These are phyloP conservation scores for Cryptococcus sp. DNA, from an alignment of 1,284 basidiomycete species.

Conservation along the genomic window DNA sequence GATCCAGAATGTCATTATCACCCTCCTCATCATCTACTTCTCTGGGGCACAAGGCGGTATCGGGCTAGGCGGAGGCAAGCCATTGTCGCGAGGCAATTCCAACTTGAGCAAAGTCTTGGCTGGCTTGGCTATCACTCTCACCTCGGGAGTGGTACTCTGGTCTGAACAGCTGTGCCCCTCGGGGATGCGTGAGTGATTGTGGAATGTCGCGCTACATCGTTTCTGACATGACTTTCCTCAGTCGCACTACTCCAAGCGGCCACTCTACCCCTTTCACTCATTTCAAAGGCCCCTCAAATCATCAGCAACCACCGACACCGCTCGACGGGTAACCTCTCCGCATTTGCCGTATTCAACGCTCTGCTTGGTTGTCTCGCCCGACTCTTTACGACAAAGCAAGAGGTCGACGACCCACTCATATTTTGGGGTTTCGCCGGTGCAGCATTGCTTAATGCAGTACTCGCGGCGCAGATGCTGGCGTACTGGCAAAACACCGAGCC, in stretches of 20 bases:
- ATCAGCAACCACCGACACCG: constrained; percentile 68
- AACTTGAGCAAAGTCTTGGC: constrained; percentile 35
- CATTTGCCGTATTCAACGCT: constrained; percentile 76
- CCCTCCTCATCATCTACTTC: constrained; percentile 72
- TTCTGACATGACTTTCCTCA: constrained; percentile 14
- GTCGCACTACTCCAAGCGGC: constrained; percentile 68
- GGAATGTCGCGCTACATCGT: neutral
- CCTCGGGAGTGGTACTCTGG: constrained; percentile 58
- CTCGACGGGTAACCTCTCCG: constrained; percentile 86
- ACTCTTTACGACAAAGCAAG: constrained; percentile 83
- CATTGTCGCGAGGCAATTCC: constrained; percentile 7
- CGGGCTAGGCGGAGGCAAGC: constrained; percentile 5
- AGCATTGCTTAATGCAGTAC: constrained; percentile 72
- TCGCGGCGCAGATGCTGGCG: constrained; percentile 77
- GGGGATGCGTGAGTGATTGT: constrained; percentile 36
- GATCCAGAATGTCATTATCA: constrained; percentile 78
- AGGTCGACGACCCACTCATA: constrained; percentile 77
- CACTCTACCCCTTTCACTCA: constrained; percentile 80
- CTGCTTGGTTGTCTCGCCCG: constrained; percentile 83
- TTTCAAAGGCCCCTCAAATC: constrained; percentile 86
- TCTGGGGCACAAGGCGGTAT: constrained; percentile 18
- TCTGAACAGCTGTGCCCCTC: constrained; percentile 44
- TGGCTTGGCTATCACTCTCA: constrained; percentile 55
- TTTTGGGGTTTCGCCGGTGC: constrained; percentile 78
- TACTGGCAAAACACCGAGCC: constrained; percentile 69